A percentile compares a stretch with the other conserved stretches of the same genome.
Conservation (phyloP, 495 filamentous ascomycete species). For the Neurospora sp. region DNA sequence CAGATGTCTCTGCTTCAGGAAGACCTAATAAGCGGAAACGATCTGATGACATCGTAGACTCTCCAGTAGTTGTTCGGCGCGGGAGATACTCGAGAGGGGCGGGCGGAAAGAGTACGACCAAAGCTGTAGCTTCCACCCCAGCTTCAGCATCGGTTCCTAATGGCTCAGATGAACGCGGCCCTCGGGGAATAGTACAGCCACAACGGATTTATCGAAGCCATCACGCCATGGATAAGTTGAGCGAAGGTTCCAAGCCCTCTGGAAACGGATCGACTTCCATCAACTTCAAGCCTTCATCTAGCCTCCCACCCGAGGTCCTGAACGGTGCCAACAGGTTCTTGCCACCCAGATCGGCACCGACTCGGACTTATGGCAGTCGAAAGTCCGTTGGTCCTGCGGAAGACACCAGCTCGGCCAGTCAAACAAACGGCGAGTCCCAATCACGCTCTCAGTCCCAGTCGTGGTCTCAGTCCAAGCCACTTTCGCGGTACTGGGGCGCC, state of each 20-base stretch:
- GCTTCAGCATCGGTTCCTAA: neutral
- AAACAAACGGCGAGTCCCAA: neutral
- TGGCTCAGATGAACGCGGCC: neutral
- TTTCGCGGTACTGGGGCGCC: neutral
- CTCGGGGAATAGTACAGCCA: neutral
- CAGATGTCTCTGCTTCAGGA: neutral
- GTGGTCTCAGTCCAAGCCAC: constrained; percentile 1
- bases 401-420: neutral
- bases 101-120: neutral
- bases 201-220: neutral
- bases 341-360: neutral
- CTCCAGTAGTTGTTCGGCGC: neutral
- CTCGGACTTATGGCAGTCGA: neutral
- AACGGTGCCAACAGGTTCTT: neutral
- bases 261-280: neutral
- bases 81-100: neutral
- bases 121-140: neutral
- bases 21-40: constrained; percentile 3
- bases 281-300: neutral
- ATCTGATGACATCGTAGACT: neutral
- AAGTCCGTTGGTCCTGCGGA: neutral
- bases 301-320: neutral
- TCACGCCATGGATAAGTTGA: neutral
- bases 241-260: neutral
- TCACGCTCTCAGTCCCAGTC: constrained; percentile 3